Base-by-base conservation (phyloP, 1,284 basidiomycete genomes). In the Violaceomyces palustris region DNA sequence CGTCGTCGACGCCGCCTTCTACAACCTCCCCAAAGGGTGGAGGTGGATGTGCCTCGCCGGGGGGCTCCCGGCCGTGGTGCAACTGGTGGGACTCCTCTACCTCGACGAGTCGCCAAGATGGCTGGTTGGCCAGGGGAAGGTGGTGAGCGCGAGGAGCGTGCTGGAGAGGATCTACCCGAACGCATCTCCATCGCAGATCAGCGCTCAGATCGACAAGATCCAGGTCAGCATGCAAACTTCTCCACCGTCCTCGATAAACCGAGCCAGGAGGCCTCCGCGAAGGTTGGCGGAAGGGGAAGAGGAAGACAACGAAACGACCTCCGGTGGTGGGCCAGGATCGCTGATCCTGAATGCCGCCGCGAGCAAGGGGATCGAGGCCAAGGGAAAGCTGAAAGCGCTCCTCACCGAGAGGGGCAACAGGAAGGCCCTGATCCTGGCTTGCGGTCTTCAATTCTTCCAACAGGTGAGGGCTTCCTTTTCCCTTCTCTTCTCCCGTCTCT, bases 21-120 rank as follows among this genome's bases (percentile, higher is more conserved):
- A 61, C 42, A 46, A 59, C 17, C 22, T 67, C 10, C 54, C 64
- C 4, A 62, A 67, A 22, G 59, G 59, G 4, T 69, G 67, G 67
- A 35, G 67, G 9, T 69, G 61, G 60, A 69, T 69, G 67, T 60
- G 61, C 10, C 43, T 67, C 4, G 51, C 47, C 3, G 62, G 59
- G 4, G 57, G 51, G 5, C 25, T 64, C 7, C 66, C 66, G 4
- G 66, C 66, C 6, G 21, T 67, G 1, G 44, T 60, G 4, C 66
- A 69, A 42, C 45, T 69, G 25, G 42, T 63, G 0, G 62, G 64
- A 4, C 54, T 69, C 40, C 38, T 64, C 37, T 63, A 63, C 19
- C 36, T 69, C 11, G 65, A 69, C 26, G 66, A 69, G 42, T 55
- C 50, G 17, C 66, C 66, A 14, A 36, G 64, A 14, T 69, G 66